Evolutionary conservation across 768 basidiomycete species (phyloP).

Genomic region (Tricholoma sp.): DNA sequence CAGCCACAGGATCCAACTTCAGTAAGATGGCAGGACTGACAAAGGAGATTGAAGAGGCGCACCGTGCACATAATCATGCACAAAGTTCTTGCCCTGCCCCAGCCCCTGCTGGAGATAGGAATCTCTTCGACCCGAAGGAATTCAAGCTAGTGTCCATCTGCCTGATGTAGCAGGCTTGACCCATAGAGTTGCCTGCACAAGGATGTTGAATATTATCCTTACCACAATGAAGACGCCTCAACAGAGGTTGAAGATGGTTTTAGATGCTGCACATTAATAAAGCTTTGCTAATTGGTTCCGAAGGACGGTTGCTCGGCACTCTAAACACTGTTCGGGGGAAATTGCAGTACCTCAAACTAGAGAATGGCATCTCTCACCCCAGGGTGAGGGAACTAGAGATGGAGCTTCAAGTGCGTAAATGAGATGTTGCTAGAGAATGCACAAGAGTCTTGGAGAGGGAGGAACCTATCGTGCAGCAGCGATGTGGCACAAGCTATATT

Average conservation of each 20-base stretch:
- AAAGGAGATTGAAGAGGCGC: conserved; percentile 42
- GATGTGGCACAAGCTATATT: conserved; percentile 21
- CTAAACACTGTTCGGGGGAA: conserved; percentile 62
- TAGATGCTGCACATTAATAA: neutral
- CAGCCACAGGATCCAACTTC: conserved; percentile 50
- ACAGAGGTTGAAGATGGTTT: conserved; percentile 61
- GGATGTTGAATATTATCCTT: conserved; percentile 44
- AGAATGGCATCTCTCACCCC: conserved; percentile 76
- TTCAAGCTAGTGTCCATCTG: conserved; percentile 45
- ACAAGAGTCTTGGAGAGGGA: conserved; percentile 57
- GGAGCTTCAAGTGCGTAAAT: conserved; percentile 79
- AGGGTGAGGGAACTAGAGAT: conserved; percentile 84
- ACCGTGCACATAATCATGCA: conserved; percentile 4
- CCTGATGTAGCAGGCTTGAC: conserved; percentile 86
- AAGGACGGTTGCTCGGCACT: conserved; percentile 59
- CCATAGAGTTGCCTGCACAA: conserved; percentile 69
- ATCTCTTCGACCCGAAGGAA: conserved; percentile 33
- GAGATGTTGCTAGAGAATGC: conserved; percentile 69
- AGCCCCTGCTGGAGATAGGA: conserved; percentile 20
- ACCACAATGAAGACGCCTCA: conserved; percentile 40
- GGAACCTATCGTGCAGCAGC: conserved; percentile 36
- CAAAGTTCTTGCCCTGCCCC: conserved; percentile 8
- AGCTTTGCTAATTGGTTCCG: neutral
- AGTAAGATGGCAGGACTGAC: conserved; percentile 54
- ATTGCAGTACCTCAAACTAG: conserved; percentile 68